Evolutionary conservation across 306 rosid genomes (phyloP).

Genomic region (Oemleria cerasiformis): DNA sequence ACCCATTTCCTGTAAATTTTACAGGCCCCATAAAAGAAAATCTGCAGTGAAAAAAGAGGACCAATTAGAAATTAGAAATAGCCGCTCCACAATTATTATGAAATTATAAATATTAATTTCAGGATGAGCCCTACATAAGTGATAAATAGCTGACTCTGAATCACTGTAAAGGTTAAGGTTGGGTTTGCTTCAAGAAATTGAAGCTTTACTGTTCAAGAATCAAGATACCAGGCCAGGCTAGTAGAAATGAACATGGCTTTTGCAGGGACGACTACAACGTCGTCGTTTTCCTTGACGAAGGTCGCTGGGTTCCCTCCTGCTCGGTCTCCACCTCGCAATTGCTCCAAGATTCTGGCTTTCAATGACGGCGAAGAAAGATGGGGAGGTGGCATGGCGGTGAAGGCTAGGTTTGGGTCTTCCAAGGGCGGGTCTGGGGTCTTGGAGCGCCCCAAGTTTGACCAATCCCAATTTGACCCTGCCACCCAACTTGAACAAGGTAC

Average conservation of each 20-base stretch:
- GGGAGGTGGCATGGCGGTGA: slow-evolving; percentile 6
- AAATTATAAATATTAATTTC: background rate
- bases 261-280: background rate
- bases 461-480: slow-evolving; percentile 14
- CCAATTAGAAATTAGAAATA: background rate
- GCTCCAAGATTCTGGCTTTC: background rate
- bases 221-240: background rate
- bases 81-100: background rate
- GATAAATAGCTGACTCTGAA: background rate
- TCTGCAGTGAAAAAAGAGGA: background rate
- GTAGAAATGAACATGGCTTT: slow-evolving; percentile 5
- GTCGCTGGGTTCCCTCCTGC: background rate
- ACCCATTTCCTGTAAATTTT: background rate
- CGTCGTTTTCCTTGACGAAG: background rate
- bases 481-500: slow-evolving; percentile 23
- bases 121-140: background rate
- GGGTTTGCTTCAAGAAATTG: too few relatives aligned
- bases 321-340: background rate
- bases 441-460: slow-evolving; percentile 28
- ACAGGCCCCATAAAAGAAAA: background rate
- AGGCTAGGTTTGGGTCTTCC: slow-evolving; percentile 28
- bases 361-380: background rate
- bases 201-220: too few relatives aligned
- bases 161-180: too few relatives aligned
- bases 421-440: slow-evolving; percentile 24